Percentiles rank a stretch among this genome's conserved stretches.
phyloP scores from a whole-genome alignment of 306 rosid species.

The Coriaria nepalensis region DNA sequence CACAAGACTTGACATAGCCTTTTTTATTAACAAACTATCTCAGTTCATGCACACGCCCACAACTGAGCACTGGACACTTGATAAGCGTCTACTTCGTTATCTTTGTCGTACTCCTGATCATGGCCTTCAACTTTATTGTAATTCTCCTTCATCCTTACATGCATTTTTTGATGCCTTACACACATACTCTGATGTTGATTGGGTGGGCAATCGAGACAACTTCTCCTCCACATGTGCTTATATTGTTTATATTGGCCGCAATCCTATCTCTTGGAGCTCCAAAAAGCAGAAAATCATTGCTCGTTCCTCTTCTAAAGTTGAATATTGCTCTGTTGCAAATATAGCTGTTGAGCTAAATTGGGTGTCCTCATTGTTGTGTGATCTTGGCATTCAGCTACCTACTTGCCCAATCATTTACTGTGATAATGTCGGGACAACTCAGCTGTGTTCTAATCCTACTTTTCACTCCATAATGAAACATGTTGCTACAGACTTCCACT shows the following conservation, averaged over 20 bases:
- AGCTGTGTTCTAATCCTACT: not conserved
- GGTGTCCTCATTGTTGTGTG: not conserved
- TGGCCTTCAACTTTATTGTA: no score
- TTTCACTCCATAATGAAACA: not conserved
- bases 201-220: no score
- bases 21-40: no score
- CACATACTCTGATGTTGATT: no score
- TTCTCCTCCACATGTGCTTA: no score
- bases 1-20: no score
- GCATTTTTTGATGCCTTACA: no score
- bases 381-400: not conserved
- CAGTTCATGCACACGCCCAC: no score
- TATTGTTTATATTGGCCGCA: not conserved
- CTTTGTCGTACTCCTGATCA: no score
- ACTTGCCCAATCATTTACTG: not conserved
- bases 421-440: slow-evolving; percentile 1
- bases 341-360: not conserved
- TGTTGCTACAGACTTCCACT: slow-evolving; percentile 3
- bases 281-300: not conserved
- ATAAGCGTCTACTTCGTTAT: no score
- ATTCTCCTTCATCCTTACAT: no score
- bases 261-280: not conserved
- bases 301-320: not conserved
- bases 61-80: no score
- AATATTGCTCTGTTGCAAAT: not conserved